Conservation (phyloP, 202 grass and related monocot genomes). For the Bolboschoenoplectus hybrid region DNA sequence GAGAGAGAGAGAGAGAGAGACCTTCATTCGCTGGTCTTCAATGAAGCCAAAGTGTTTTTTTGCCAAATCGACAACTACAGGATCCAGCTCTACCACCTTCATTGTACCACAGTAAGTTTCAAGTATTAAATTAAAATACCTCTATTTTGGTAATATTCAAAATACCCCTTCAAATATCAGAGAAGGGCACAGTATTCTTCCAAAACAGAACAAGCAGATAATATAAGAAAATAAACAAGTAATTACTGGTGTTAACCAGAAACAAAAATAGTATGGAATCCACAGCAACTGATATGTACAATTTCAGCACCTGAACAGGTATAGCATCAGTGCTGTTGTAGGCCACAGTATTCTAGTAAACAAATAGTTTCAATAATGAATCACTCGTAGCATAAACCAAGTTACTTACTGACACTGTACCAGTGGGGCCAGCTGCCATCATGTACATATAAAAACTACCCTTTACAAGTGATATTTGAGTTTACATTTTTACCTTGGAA, state of each 20-base stretch:
- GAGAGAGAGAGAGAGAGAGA: slow-evolving; percentile 29
- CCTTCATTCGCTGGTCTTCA: slow-evolving; percentile 75
- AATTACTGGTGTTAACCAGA: slow-evolving; percentile 6
- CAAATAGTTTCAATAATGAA: slow-evolving; percentile 16
- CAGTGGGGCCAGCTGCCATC: background rate
- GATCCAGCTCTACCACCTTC: slow-evolving; percentile 88
- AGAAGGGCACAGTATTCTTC: background rate
- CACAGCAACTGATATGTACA: background rate
- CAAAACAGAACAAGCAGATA: background rate
- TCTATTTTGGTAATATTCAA: slow-evolving; percentile 3
- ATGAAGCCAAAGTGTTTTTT: slow-evolving; percentile 75
- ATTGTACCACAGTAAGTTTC: slow-evolving; percentile 6
- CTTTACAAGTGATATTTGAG: background rate
- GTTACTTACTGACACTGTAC: background rate
- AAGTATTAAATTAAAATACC: slow-evolving; percentile 16
- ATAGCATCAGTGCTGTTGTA: background rate
- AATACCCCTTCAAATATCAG: background rate
- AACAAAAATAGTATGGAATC: background rate
- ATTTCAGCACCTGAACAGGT: background rate
- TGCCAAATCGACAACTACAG: slow-evolving; percentile 73
- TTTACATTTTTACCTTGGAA: background rate
- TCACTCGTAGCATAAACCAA: background rate
- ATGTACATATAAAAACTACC: slow-evolving; percentile 16
- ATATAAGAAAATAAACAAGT: slow-evolving; percentile 20
- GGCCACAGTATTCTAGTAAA: slow-evolving; percentile 7